Evolutionary conservation across 495 filamentous ascomycete genomes (phyloP), one percentile per base, ranked within the genome.

Genomic region (Penicillium verhagenii): DNA sequence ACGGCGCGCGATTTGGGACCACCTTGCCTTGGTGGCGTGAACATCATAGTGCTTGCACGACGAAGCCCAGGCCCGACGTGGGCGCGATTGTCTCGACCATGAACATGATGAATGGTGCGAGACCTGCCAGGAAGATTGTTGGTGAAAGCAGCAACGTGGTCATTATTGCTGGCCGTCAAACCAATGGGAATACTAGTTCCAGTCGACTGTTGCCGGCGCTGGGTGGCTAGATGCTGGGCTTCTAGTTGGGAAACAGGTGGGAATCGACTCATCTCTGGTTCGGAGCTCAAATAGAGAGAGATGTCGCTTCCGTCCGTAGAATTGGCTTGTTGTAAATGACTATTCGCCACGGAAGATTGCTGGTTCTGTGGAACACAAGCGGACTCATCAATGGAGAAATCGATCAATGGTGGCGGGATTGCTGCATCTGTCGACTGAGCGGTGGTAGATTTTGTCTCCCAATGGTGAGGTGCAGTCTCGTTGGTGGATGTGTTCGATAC

Each of bases 231-330:
- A 26, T 72, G 58, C 33, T 72, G 73, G 2, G 75, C 75, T 48
- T 77, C 73, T 5, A 71, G 45, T 33, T 78, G 75, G 19, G 74
- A 78, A 13, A 78, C 70, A 19, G 75, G 75, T 19, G 75, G 75
- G 52, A 77, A 78, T 2, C 66, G 69, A 19, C 51, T 66, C 52
- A 69, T 66, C 25, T 70, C 66, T n/a, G 55, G 6, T 13, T 69
- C 58, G 11, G 66, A 52, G 19, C 57, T 64, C 8, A 70, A 45
- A 44, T 45, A 11, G 59, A 58, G 14, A 66, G 44, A 29, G 2
- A 16, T 13, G 52, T 53, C 26, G 11, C 16, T 2, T 2, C 28
- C 23, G 6, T 35, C 50, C 10, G n/a, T 20, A 23, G 18, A 8
- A 5, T 10, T 21, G 9, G 19, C 24, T 21, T 13, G 3, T 8